Evolutionary conservation across 2,329 filamentous ascomycete species (phyloP), one percentile per base, ranked within the genome.

Genomic region (Clonostachys byssicola): DNA sequence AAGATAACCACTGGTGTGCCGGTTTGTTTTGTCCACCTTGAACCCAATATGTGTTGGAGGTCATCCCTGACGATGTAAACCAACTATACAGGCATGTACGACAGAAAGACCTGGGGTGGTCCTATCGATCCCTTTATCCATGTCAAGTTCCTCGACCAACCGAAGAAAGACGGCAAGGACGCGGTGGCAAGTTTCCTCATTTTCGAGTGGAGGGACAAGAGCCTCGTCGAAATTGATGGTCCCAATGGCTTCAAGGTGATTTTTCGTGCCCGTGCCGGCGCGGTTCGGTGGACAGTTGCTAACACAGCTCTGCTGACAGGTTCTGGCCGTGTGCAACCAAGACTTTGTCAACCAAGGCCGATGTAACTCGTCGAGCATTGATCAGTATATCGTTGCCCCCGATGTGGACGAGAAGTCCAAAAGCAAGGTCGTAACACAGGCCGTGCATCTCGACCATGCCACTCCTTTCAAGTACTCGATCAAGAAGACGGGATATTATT

Each of bases 401-500:
- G 89, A 96, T 62, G 87, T 88, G 44, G 87, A 84, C 40, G 78
- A 86, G 34, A 71, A 78, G 43, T 88, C 90, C 30, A 79, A 78
- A 49, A 88, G 80, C 54, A 66, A 85, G 43, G 89, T 99, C 55
- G 73, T 88, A 54, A 92, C 90, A 51, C 75, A 88, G 64, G 89
- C 91, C 10, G 74, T 97, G 50, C 84, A 96, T 62, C 76, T 97
- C 45, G 92, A 90, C 54, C 75, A 88, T 47, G 78, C 89, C 2
- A 73, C 77, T 12, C 76, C 84, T 3, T 81, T 95, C 63, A 88
- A 90, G 52, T 99, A 97, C 63, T 76, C 81, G 6, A 85, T 96
- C 57, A 85, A 85, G 60, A 90, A 89, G 66, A 99, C 94, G 0
- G 94, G 94, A 30, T 99, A 96, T 69, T 99, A 96, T 67, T 99